Base-by-base conservation (phyloP, 164 flowering plant species). In the Vitis labrusca region DNA sequence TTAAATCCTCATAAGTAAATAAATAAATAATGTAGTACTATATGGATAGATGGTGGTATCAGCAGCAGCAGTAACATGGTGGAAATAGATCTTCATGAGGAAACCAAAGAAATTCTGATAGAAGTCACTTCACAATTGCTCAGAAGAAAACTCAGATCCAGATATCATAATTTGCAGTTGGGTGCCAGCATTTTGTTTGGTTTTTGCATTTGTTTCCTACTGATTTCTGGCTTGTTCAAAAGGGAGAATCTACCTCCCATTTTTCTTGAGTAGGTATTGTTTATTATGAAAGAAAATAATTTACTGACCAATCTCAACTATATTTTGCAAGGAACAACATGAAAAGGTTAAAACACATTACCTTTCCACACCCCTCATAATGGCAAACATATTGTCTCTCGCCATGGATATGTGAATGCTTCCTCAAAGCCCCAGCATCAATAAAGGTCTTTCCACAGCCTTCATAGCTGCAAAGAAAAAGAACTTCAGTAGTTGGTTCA, bases 401-500 rank as follows among this genome's bases (percentile, higher is more conserved):
- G 67, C 98, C 99, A 77, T 94, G 99, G 58, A 92, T 94, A 78
- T 94, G 98, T 66, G 97, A 90, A 81, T 94, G 99, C 79, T 94
- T 94, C 77, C 96, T 88, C 77, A 94, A 80, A 61, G 94, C 93
- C 67, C 96, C 96, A 71, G 94, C 95, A 84, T 94, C 99, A 68
- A 91, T 76, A 75, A 94, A 94, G 50, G 99, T 92, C 80, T 94
- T 94, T 49, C 99, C 99, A 85, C 99, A 94, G 50, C 98, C 98
- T 71, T 91, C 99, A 76, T 84, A 94, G 77, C 98, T 94, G 83
- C 99, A 94, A 56, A 94, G 94, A 77, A 91, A 94, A 71, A 94
- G 93, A 78, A 94, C 94, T 83, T 94, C 99, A 15, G 96, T 90
- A n/a, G 88, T 90, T 48, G 97, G 95, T 70, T 92, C 98, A 56